A percentile compares a stretch with the other conserved stretches of the same genome.
Conservation (phyloP, 1,284 basidiomycete species). For the Melampsora occidentalis region DNA sequence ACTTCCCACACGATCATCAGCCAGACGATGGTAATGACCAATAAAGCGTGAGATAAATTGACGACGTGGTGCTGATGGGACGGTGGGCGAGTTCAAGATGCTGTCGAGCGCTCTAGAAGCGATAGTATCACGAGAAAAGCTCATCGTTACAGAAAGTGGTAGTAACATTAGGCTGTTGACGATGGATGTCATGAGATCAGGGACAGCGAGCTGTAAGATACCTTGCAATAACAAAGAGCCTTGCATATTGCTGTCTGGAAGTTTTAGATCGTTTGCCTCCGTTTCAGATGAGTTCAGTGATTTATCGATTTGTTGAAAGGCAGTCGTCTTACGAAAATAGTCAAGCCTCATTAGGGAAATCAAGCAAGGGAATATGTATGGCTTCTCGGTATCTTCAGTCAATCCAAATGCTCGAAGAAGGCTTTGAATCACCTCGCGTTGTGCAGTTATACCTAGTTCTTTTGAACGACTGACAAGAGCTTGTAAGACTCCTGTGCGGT, state of each 20-base stretch:
- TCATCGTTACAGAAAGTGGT: slow-evolving; percentile 53
- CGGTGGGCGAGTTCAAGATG: slow-evolving; percentile 67
- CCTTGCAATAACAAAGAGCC: slow-evolving; percentile 81
- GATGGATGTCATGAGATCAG: slow-evolving; percentile 66
- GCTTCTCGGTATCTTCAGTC: slow-evolving; percentile 15
- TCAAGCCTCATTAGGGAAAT: slow-evolving; percentile 36
- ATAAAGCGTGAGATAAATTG: slow-evolving; percentile 70
- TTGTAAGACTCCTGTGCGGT: slow-evolving; percentile 65
- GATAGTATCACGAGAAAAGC: slow-evolving; percentile 67
- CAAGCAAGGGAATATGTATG: slow-evolving; percentile 35
- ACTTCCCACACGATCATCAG: slow-evolving; percentile 81
- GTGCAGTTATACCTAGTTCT: neutral
- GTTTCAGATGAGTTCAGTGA: neutral
- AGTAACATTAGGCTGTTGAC: slow-evolving; percentile 59
- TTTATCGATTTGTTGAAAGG: slow-evolving; percentile 15
- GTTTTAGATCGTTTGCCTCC: slow-evolving; percentile 50
- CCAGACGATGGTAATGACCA: slow-evolving; percentile 71
- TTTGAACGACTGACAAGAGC: slow-evolving; percentile 67
- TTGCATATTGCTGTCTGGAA: slow-evolving; percentile 69
- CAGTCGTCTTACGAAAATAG: slow-evolving; percentile 35
- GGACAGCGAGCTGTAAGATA: slow-evolving; percentile 66
- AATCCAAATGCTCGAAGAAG: slow-evolving; percentile 37
- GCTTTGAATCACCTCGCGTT: slow-evolving; percentile 17
- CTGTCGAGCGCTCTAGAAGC: slow-evolving; percentile 79
- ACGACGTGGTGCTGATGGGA: slow-evolving; percentile 67